A percentile compares a stretch with the other conserved stretches of the same genome.
phyloP scores from a whole-genome alignment of 176 grass and related monocot genomes.

The Eragrostis curvula region DNA sequence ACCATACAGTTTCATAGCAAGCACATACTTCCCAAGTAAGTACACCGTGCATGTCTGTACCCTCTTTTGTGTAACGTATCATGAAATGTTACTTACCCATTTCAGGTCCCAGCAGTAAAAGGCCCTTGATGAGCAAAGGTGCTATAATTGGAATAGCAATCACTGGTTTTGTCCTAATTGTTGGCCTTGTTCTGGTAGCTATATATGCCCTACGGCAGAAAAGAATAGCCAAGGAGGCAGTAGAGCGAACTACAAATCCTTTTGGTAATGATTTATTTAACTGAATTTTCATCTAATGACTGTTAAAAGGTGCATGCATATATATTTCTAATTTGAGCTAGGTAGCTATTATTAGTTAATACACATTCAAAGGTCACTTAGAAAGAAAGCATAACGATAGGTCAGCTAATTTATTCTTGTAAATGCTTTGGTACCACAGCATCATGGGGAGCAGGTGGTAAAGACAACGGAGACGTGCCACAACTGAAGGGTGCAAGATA shows the following conservation, averaged over 20 bases:
- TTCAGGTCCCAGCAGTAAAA: constrained; percentile 40
- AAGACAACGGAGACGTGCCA: constrained; percentile 54
- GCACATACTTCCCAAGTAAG: constrained; percentile 54
- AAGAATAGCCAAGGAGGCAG: constrained; percentile 55
- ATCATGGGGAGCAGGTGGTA: constrained; percentile 59
- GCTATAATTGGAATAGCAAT: constrained; percentile 52
- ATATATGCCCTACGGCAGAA: constrained; percentile 55
- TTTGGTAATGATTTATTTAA: constrained; percentile 50
- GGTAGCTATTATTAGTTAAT: constrained; percentile 8
- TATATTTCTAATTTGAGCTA: constrained; percentile 5
- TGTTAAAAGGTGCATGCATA: constrained; percentile 7
- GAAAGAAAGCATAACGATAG: constrained; percentile 8
- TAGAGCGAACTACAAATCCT: constrained; percentile 50
- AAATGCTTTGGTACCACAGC: constrained; percentile 46
- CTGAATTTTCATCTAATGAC: constrained; percentile 4
- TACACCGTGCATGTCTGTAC: background rate
- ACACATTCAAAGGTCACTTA: constrained; percentile 1
- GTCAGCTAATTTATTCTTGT: constrained; percentile 19
- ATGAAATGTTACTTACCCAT: constrained; percentile 11
- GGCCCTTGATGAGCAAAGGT: constrained; percentile 29
- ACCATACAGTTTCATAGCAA: constrained; percentile 61
- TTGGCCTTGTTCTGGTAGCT: constrained; percentile 37
- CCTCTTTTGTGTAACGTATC: constrained; percentile 5
- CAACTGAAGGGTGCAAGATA: constrained; percentile 67
- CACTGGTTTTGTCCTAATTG: constrained; percentile 31